Percentiles rank a stretch among this genome's conserved stretches.
phyloP scores from a whole-genome alignment of 768 basidiomycete species.

The Strobilomyces confusus region DNA sequence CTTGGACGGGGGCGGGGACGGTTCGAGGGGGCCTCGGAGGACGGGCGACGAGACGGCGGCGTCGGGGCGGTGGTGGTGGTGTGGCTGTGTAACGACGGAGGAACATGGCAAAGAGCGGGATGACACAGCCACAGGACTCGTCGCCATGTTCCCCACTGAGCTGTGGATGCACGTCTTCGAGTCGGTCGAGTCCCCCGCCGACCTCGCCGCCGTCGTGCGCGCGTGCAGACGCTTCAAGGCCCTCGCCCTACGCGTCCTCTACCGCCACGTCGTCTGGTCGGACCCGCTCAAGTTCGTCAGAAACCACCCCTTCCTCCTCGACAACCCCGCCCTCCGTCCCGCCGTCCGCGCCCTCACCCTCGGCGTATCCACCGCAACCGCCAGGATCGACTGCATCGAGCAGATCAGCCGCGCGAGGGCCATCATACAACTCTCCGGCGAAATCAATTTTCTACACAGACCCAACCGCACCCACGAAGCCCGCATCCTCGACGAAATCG shows the following conservation, averaged over 20 bases:
- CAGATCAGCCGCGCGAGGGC: constrained; percentile 27
- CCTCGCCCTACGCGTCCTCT: constrained; percentile 29
- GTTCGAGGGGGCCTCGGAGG: too few relatives aligned
- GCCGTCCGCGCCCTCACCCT: constrained; percentile 23
- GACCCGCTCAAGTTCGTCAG: constrained; percentile 26
- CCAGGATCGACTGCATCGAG: constrained; percentile 23
- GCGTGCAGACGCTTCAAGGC: constrained; percentile 30
- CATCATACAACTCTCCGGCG: constrained; percentile 17
- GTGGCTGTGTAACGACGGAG: too few relatives aligned
- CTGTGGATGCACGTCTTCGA: constrained; percentile 39
- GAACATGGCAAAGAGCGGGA: too few relatives aligned
- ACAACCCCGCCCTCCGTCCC: constrained; percentile 4
- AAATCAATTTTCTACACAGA: constrained; percentile 14
- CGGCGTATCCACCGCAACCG: constrained; percentile 22
- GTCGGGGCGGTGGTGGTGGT: too few relatives aligned
- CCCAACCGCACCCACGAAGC: constrained; percentile 21
- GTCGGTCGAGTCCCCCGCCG: constrained; percentile 23
- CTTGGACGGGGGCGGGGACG: background rate
- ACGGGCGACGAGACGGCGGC: too few relatives aligned
- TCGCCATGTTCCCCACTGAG: constrained; percentile 31
- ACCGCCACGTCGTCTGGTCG: constrained; percentile 34
- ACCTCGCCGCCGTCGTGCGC: constrained; percentile 31
- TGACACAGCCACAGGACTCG: background rate
- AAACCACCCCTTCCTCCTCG: constrained; percentile 18
- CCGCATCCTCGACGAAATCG: constrained; percentile 23